Conservation (phyloP, 352 stramenopile genomes). For the Aphanomyces euteiches region DNA sequence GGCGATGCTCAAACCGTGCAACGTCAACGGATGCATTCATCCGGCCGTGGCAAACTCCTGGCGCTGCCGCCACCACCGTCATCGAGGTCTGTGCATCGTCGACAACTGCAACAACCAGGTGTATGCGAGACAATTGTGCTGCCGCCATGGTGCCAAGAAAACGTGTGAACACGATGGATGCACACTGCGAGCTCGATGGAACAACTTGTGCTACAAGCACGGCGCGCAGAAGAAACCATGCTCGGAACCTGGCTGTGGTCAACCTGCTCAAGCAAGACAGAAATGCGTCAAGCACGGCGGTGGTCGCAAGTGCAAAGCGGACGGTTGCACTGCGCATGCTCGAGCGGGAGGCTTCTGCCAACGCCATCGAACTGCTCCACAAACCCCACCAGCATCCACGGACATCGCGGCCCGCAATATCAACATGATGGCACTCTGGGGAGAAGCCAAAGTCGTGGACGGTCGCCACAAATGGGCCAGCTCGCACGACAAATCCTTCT, state of each 20-base stretch:
- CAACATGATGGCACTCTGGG: slow-evolving; percentile 1
- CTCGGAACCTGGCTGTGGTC: not conserved
- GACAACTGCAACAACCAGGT: slow-evolving; percentile 26
- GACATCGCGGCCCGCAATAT: not conserved
- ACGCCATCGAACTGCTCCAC: slow-evolving; percentile 9
- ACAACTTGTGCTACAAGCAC: slow-evolving; percentile 25
- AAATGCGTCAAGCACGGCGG: slow-evolving; percentile 24
- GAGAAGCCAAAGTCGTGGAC: not conserved
- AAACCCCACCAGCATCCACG: not conserved
- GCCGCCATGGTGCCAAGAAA: slow-evolving; percentile 19
- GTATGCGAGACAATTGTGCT: slow-evolving; percentile 19
- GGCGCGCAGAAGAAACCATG: slow-evolving; percentile 18
- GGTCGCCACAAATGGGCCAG: not conserved
- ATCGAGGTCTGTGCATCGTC: slow-evolving; percentile 3
- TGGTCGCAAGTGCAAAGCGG: slow-evolving; percentile 1
- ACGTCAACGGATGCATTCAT: not conserved
- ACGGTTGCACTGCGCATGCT: slow-evolving; percentile 14
- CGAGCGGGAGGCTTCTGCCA: slow-evolving; percentile 17
- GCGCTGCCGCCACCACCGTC: slow-evolving; percentile 20
- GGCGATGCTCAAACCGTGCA: not conserved
- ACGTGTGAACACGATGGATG: slow-evolving; percentile 8
- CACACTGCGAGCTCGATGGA: slow-evolving; percentile 10
- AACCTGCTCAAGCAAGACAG: not conserved
- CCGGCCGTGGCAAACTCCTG: not conserved
- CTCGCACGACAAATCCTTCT: not conserved